A percentile compares a stretch with the other conserved stretches of the same genome.
Evolutionary conservation across 306 rosid genomes (phyloP).

Genomic region (Senna siamea): DNA sequence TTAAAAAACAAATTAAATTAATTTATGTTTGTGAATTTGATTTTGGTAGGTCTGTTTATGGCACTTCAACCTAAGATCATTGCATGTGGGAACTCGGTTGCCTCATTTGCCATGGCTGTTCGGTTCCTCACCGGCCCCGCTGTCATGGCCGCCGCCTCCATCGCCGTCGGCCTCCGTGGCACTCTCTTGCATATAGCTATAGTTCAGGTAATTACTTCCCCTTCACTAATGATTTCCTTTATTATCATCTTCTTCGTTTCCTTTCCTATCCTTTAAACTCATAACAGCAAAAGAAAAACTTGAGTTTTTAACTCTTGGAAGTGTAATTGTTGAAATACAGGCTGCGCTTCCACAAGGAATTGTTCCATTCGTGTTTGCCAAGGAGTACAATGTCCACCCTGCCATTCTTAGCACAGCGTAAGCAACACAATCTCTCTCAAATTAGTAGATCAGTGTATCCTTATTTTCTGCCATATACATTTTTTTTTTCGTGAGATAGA

Average conservation of each 20-base stretch:
- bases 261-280: not conserved
- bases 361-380: slow-evolving; percentile 97
- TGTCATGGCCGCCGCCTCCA: slow-evolving; percentile 94
- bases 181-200: slow-evolving; percentile 88
- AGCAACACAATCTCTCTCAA: slow-evolving; percentile 29
- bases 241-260: not conserved
- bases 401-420: slow-evolving; percentile 93
- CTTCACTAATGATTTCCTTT: not conserved
- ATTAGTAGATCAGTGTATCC: not conserved
- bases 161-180: slow-evolving; percentile 92
- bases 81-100: slow-evolving; percentile 97
- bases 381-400: slow-evolving; percentile 96
- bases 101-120: slow-evolving; percentile 89
- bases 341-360: slow-evolving; percentile 99
- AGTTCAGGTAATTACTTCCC: slow-evolving; percentile 72
- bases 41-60: slow-evolving; percentile 81
- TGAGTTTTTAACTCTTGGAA: slow-evolving; percentile 25
- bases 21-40: slow-evolving; percentile 5
- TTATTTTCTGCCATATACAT: not conserved
- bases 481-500: not conserved
- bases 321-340: slow-evolving; percentile 45
- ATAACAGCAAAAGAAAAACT: not conserved
- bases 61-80: slow-evolving; percentile 97
- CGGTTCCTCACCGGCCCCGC: slow-evolving; percentile 98
- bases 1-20: not conserved